phyloP scores from a whole-genome alignment of 139 green algal species.

The Picochlorum sp. region DNA sequence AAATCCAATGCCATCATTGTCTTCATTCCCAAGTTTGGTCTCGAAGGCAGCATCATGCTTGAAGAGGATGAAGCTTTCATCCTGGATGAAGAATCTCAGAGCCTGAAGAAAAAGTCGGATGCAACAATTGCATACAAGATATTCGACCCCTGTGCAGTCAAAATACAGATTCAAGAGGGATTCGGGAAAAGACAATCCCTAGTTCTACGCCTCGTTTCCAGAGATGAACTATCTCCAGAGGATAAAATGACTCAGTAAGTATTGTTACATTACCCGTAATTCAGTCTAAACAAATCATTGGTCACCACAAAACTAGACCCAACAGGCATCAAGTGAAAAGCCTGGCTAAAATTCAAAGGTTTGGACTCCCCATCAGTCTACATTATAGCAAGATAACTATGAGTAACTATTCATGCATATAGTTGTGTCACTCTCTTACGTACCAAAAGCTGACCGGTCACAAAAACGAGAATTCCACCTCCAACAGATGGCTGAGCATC shows the following conservation, averaged over 20 bases:
- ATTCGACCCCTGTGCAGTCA: constrained; percentile 69
- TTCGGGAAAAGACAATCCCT: constrained; percentile 43
- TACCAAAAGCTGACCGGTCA: constrained; percentile 66
- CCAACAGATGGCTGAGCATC: constrained; percentile 75
- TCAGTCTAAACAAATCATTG: constrained; percentile 77
- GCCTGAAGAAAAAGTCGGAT: constrained; percentile 15
- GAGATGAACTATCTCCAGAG: constrained; percentile 29
- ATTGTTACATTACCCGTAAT: constrained; percentile 51
- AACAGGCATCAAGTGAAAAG: constrained; percentile 78
- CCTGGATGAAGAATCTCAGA: constrained; percentile 30
- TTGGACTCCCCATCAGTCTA: constrained; percentile 67
- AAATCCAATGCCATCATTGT: constrained; percentile 82
- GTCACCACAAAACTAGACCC: constrained; percentile 66
- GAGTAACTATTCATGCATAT: background rate
- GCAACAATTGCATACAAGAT: constrained; percentile 34
- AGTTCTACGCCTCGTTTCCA: constrained; percentile 46
- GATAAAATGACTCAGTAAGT: constrained; percentile 28
- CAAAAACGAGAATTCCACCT: constrained; percentile 78
- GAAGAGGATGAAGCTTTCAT: background rate
- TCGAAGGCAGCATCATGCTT: constrained; percentile 82
- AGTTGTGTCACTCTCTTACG: background rate
- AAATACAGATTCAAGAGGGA: constrained; percentile 59
- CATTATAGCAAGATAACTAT: constrained; percentile 16
- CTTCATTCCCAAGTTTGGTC: constrained; percentile 96
- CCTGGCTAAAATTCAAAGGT: constrained; percentile 84